Evolutionary conservation across 1,284 basidiomycete genomes (phyloP), one percentile per base, ranked within the genome.

Genomic region (Volvariella surrecta): DNA sequence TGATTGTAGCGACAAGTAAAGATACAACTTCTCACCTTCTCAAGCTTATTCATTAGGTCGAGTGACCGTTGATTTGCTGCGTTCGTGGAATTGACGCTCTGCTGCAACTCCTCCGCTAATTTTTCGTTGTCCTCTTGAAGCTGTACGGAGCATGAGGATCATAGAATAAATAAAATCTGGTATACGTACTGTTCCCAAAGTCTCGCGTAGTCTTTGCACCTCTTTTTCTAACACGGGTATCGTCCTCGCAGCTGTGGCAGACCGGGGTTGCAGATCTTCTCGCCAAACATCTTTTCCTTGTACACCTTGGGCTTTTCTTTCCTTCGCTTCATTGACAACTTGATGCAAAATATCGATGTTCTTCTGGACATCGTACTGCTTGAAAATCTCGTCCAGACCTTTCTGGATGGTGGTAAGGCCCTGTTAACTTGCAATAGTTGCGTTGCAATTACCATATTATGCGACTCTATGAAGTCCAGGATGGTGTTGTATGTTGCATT

Each of bases 291-390:
- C 80, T 13, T 57, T 55, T 32, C 68, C 68, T 7, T 7, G 7
- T 35, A 16, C n/a, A 7, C 66, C 69, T n/a, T 56, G 58, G 42
- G 70, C 63, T 47, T 77, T 78, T 20, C 79, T 67, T n/a, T 73
- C 69, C n/a, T 79, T 74, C 0, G 82, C 83, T 37, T 84, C 82
- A 3, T 67, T 74, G 1, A 87, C 76, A 8, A 84, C 73, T 8
- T 68, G 66, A 48, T 88, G 84, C 7, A 88, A 64, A 3, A 67
- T 71, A 55, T 88, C 83, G 18, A 87, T 71, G 49, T 76, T 80
- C 38, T 79, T 74, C 47, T 75, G 73, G 1, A 82, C 75, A 40
- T 74, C 68, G 53, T 82, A 81, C 45, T 77, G 72, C 22, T 67
- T 70, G 56, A 84, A 78, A 15, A 86, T 49, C 32, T 75, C 71